phyloP scores from a whole-genome alignment of 352 stramenopile genomes.

The Detonula confervacea region DNA sequence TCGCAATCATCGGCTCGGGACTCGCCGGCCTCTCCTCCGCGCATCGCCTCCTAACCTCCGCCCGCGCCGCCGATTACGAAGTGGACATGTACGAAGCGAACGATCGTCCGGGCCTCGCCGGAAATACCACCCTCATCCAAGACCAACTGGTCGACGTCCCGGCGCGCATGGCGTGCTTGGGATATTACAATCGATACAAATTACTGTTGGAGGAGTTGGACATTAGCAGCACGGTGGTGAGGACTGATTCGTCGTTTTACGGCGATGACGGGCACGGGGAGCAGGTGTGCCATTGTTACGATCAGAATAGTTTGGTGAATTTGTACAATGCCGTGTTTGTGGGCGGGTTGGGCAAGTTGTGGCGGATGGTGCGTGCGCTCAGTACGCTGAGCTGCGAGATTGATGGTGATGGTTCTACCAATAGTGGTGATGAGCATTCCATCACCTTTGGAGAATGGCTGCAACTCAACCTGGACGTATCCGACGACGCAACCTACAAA shows the following conservation, averaged over 20 bases:
- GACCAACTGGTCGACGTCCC: background rate
- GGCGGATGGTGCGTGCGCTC: background rate
- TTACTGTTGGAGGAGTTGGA: background rate
- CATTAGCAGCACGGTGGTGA: background rate
- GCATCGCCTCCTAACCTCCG: background rate
- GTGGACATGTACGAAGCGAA: conserved; percentile 2
- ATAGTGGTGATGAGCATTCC: background rate
- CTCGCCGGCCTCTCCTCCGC: background rate
- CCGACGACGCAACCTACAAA: background rate
- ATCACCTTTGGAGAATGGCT: conserved; percentile 1
- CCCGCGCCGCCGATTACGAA: background rate
- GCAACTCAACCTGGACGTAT: background rate
- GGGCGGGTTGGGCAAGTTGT: background rate
- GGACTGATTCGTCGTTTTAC: background rate
- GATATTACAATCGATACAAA: background rate
- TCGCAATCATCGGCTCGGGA: background rate
- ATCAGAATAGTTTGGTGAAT: background rate
- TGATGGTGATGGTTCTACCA: background rate
- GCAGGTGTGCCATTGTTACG: background rate
- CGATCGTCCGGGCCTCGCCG: background rate
- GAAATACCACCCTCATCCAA: background rate
- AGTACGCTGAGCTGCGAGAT: background rate
- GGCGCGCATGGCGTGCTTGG: background rate
- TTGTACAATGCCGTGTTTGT: background rate
- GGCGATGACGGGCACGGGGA: background rate